A percentile compares a stretch with the other conserved stretches of the same genome.
These are phyloP conservation scores for Platanus orientalis DNA, from an alignment of 164 flowering plant genomes.

Conservation along the genomic window DNA sequence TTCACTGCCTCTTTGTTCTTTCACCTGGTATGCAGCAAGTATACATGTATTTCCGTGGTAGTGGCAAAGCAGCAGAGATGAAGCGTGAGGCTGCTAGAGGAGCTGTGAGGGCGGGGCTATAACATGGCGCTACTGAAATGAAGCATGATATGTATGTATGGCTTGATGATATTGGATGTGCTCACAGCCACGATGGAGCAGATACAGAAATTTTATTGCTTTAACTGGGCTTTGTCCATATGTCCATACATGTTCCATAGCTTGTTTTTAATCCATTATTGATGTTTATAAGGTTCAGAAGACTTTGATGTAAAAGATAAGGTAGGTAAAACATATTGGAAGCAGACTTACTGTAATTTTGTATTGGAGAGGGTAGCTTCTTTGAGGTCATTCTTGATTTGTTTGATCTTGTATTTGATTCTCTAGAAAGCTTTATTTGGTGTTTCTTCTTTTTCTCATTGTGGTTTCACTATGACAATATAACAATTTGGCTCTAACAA, in stretches of 20 bases:
- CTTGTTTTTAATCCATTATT: background rate
- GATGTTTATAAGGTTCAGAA: background rate
- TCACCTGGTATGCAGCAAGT: conserved; percentile 65
- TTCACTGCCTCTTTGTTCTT: background rate
- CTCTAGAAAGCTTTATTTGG: background rate
- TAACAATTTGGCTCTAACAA: too few relatives aligned
- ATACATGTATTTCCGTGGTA: conserved; percentile 88
- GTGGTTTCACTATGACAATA: too few relatives aligned
- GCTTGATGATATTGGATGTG: background rate
- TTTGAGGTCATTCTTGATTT: background rate
- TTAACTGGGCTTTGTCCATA: background rate
- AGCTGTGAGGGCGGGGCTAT: conserved; percentile 60
- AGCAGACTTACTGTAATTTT: background rate
- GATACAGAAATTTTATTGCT: background rate
- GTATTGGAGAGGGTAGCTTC: background rate
- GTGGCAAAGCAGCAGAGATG: conserved; percentile 79
- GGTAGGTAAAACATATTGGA: background rate
- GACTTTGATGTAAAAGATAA: background rate
- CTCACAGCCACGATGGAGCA: background rate
- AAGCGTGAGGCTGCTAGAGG: conserved; percentile 70
- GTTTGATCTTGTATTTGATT: background rate
- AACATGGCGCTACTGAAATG: conserved; percentile 2
- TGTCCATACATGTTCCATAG: background rate
- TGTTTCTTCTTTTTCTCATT: background rate
- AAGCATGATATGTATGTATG: background rate